Evolutionary conservation across 345 rosid genomes (phyloP).

Genomic region (Murraya koenigii): DNA sequence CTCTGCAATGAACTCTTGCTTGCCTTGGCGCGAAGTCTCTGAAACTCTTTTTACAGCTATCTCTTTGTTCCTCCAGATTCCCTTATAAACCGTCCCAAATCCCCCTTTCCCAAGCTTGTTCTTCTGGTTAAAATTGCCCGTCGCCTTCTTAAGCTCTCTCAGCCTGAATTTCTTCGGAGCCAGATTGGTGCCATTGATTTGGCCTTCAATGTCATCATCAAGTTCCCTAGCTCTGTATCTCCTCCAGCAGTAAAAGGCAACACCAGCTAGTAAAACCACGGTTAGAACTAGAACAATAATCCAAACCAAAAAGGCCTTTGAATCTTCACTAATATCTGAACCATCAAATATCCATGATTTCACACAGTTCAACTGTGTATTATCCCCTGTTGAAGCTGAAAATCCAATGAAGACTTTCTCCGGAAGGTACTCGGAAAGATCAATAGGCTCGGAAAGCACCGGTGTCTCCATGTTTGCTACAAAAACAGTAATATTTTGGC

Average conservation of each 20-base stretch:
- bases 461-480: constrained; percentile 26
- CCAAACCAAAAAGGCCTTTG: constrained; percentile 27
- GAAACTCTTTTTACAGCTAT: constrained; percentile 74
- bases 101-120: too few species aligned
- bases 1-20: constrained; percentile 56
- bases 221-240: too few species aligned
- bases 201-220: too few species aligned
- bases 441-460: constrained; percentile 15
- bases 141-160: too few species aligned
- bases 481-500: constrained; percentile 42
- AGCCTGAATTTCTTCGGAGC: too few species aligned
- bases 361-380: constrained; percentile 51
- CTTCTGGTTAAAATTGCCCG: too few species aligned
- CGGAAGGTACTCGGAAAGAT: constrained; percentile 37
- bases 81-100: too few species aligned
- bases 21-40: constrained; percentile 62
- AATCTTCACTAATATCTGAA: constrained; percentile 21
- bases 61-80: constrained; percentile 35
- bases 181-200: too few species aligned
- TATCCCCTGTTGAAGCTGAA: constrained; percentile 53
- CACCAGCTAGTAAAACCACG: not conserved
- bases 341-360: constrained; percentile 62
- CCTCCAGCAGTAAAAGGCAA: too few species aligned
- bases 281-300: constrained; percentile 19
- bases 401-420: constrained; percentile 54